Evolutionary conservation across 1,284 basidiomycete species (phyloP), one percentile per base, ranked within the genome.

Genomic region (Naganishia sp.): DNA sequence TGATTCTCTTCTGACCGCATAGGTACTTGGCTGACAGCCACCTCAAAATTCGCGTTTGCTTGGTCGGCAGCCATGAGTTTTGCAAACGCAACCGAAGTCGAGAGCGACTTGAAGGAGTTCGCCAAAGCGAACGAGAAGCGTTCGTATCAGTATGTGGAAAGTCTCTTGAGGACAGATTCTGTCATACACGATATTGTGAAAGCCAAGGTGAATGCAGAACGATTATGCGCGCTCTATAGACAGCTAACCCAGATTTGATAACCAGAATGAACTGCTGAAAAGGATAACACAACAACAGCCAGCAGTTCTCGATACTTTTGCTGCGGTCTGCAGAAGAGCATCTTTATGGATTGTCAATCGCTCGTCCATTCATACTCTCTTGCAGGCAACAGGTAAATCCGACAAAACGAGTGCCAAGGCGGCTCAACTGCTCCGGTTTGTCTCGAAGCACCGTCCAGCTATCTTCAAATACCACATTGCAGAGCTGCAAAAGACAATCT

Each of bases 81-180:
- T 71, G 83, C 86, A 3, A 93, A 97, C 63, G 82, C 85, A 0
- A 83, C 86, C 48, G 90, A 90, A 74, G 89, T 87, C 0, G 80
- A 82, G 2, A 89, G 90, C 65, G 94, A 97, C 73, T 80, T 99
- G 25, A 82, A 87, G 23, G 78, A 85, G 0, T 97, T 99, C 72
- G 94, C 94, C 1, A 89, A 89, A 68, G 80, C 88, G 45, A 97
- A 97, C 77, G 93, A 97, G 73, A 84, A 84, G 23, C 84, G 92
- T 56, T 81, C 95, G 11, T 96, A 94, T 81, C 92, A 90, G 77
- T 82, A 94, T 5, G 81, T 95, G 50, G 88, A 86, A 74, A 87
- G 85, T 0, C 88, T 90, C 72, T 85, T 92, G 80, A 92, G 97
- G 75, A 83, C 88, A 0, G 87, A 91, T 71, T 88, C 88, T 0